Conservation (phyloP, 2,329 filamentous ascomycete genomes). For the Sporothrix variecibatus region DNA sequence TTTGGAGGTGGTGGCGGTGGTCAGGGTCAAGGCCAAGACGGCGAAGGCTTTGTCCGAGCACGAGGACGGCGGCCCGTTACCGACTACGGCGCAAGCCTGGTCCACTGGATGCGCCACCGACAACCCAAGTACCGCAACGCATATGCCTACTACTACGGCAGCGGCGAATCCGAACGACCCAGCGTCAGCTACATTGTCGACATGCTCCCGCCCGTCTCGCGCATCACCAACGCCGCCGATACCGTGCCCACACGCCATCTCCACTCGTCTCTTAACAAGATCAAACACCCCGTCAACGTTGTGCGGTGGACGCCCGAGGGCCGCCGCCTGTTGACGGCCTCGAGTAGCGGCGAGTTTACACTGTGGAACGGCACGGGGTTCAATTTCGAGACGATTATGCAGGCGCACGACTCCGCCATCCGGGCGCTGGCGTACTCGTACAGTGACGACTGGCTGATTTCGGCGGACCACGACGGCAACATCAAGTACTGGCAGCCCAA, state of each 20-base stretch:
- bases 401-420: constrained; percentile 89
- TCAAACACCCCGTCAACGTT: constrained; percentile 95
- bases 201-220: constrained; percentile 82
- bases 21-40: constrained; percentile 18
- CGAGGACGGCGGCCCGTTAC: constrained; percentile 64
- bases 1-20: background rate
- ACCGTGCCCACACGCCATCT: constrained; percentile 92
- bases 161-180: constrained; percentile 78
- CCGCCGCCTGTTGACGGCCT: constrained; percentile 84
- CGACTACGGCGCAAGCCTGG: constrained; percentile 87
- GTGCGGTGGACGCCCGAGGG: constrained; percentile 98
- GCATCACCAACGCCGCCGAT: constrained; percentile 74
- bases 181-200: constrained; percentile 89
- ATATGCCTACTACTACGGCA: constrained; percentile 42
- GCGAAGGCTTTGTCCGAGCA: constrained; percentile 26
- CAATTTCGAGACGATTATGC: constrained; percentile 99
- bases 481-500: constrained; percentile 99
- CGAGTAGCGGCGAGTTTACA: constrained; percentile 96
- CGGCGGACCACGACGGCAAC: constrained; percentile 89
- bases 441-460: constrained; percentile 95
- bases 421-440: constrained; percentile 85
- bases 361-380: constrained; percentile 98
- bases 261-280: constrained; percentile 97
- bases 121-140: constrained; percentile 72
- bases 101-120: constrained; percentile 87